Percentiles rank a stretch among this genome's conserved stretches.
phyloP scores from a whole-genome alignment of 1,139 yeast species.

The Debaryomyces udenii region DNA sequence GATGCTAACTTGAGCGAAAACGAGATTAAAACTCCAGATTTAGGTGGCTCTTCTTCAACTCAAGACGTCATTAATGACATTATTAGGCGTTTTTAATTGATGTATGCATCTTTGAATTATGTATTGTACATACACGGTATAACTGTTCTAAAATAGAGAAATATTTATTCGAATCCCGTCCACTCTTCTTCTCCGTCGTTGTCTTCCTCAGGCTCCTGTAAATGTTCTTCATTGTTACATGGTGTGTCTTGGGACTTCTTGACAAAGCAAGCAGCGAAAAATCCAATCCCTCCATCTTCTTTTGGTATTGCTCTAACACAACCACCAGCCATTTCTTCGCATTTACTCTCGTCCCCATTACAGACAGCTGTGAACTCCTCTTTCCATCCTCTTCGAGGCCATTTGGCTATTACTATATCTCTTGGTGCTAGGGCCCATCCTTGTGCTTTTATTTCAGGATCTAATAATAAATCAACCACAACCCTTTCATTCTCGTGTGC shows the following conservation, averaged over 20 bases:
- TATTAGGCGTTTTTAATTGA: conserved; percentile 41
- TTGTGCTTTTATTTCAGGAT: conserved; percentile 54
- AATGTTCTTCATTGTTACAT: background rate
- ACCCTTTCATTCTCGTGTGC: conserved; percentile 93
- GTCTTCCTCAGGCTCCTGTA: conserved; percentile 8
- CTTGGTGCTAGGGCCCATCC: conserved; percentile 80
- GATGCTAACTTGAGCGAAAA: conserved; percentile 89
- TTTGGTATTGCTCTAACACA: conserved; percentile 85
- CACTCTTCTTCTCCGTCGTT: conserved; percentile 19
- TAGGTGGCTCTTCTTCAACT: conserved; percentile 88
- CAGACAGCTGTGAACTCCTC: conserved; percentile 62
- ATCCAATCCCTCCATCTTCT: conserved; percentile 95
- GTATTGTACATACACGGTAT: conserved; percentile 2
- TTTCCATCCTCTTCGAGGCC: conserved; percentile 84
- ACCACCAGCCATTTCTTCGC: conserved; percentile 68
- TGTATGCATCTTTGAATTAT: background rate
- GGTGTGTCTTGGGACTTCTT: conserved; percentile 18
- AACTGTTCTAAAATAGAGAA: conserved; percentile 1
- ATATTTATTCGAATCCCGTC: conserved; percentile 19
- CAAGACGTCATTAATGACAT: conserved; percentile 86
- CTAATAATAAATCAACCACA: conserved; percentile 73
- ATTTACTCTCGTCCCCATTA: conserved; percentile 44
- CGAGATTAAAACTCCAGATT: conserved; percentile 85
- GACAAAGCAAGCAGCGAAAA: conserved; percentile 86
- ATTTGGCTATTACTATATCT: conserved; percentile 67